Conservation (phyloP, 495 filamentous ascomycete species). For the Penicillium soppii region DNA sequence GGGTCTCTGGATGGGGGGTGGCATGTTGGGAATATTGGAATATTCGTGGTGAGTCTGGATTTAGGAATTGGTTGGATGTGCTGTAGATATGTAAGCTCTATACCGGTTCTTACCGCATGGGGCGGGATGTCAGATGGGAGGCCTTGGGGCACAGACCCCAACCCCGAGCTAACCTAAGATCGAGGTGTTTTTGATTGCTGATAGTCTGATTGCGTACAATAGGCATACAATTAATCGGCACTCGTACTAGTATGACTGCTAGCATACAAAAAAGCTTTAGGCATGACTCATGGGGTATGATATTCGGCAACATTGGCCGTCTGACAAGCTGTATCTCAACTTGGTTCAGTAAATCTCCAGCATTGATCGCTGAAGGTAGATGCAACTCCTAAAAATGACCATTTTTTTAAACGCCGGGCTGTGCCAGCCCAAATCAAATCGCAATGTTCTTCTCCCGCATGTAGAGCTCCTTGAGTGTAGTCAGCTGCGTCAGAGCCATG, state of each 20-base stretch:
- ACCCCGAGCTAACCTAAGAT: no score
- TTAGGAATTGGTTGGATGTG: no score
- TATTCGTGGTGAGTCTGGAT: no score
- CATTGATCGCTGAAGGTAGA: not conserved
- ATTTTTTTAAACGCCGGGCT: not conserved
- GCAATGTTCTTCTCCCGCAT: constrained; percentile 58
- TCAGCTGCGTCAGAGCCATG: constrained; percentile 56
- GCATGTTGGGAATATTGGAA: no score
- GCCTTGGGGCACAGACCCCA: no score
- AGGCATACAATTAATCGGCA: no score
- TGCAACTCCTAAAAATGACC: not conserved
- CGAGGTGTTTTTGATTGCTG: no score
- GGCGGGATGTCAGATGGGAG: no score
- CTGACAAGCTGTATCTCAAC: not conserved
- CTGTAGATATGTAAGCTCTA: no score
- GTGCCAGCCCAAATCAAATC: constrained; percentile 25
- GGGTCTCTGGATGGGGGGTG: no score
- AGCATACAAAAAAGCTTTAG: not conserved
- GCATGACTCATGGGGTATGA: not conserved
- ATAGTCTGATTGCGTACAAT: no score
- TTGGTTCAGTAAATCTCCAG: not conserved
- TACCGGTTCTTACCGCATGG: no score
- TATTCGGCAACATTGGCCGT: not conserved
- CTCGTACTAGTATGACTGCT: not conserved
- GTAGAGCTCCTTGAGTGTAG: constrained; percentile 59